Percentiles rank a stretch among this genome's conserved stretches.
phyloP scores from a whole-genome alignment of 2,329 filamentous ascomycete species.

The Xylaria hypoxylon region DNA sequence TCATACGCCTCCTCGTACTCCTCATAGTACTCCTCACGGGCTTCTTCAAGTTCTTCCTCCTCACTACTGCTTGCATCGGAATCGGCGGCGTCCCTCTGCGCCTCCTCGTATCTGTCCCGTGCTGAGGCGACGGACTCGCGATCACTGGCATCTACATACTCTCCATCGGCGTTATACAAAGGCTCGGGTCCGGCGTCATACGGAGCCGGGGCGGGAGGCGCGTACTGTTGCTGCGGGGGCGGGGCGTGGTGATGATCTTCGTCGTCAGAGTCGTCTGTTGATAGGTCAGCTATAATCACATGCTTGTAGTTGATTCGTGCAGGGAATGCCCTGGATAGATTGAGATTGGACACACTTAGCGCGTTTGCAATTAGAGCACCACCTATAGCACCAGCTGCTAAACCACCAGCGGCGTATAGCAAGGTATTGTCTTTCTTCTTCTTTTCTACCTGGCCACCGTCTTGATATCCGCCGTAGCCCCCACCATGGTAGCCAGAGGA shows the following conservation, averaged over 20 bases:
- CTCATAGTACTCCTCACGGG: slow-evolving; percentile 63
- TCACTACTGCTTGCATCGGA: slow-evolving; percentile 64
- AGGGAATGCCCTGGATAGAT: neutral
- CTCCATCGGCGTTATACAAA: slow-evolving; percentile 55
- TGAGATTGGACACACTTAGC: slow-evolving; percentile 57
- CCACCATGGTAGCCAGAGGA: slow-evolving; percentile 36
- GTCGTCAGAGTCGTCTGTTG: slow-evolving; percentile 50
- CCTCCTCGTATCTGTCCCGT: slow-evolving; percentile 57
- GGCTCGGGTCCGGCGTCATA: slow-evolving; percentile 50
- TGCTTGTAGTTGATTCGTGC: too few relatives aligned
- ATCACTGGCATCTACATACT: slow-evolving; percentile 58
- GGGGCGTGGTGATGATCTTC: slow-evolving; percentile 40
- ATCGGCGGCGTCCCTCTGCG: slow-evolving; percentile 54
- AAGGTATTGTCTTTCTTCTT: slow-evolving; percentile 64
- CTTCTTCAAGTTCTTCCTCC: slow-evolving; percentile 63
- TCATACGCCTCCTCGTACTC: slow-evolving; percentile 58
- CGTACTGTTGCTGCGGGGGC: slow-evolving; percentile 23
- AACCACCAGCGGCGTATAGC: slow-evolving; percentile 67
- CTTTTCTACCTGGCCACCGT: slow-evolving; percentile 50
- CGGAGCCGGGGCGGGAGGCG: slow-evolving; percentile 29
- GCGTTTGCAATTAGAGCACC: slow-evolving; percentile 69
- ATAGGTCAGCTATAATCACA: slow-evolving; percentile 26
- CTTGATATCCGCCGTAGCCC: slow-evolving; percentile 35
- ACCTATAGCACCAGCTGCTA: slow-evolving; percentile 67
- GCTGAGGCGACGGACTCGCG: slow-evolving; percentile 54